Evolutionary conservation across 2,329 filamentous ascomycete genomes (phyloP), one percentile per base, ranked within the genome.

Genomic region (Clarireedia monteithiana): DNA sequence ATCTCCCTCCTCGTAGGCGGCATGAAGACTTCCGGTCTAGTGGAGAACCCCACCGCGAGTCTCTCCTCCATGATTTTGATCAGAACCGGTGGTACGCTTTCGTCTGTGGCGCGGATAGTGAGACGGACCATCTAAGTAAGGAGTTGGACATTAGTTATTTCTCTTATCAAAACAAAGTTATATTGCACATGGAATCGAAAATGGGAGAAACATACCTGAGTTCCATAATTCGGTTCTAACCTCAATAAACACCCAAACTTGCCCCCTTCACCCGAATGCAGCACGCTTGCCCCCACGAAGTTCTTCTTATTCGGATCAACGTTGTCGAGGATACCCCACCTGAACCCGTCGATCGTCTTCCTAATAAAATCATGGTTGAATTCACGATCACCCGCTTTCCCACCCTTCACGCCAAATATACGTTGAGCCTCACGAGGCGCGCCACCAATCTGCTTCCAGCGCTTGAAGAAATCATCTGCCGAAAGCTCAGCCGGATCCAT

Each of bases 401-500:
- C 78, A 1, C 69, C 70, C 1, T 75, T 72, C 10, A 92, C 70
- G 0, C 85, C 84, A 71, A 99, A 95, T 34, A 97, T 90, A 48
- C 81, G 81, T 70, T 99, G 94, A 0, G 89, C 85, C 71, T 99
- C 95, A 30, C 95, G 82, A 1, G 91, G 86, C 1, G 83, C 83
- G 5, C 88, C 90, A 12, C 94, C 94, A 65, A 99, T 97, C 73
- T 99, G 94, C 77, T 96, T 95, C 94, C 94, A 99, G 51, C 95
- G 81, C 77, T 95, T 96, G 81, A 99, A 99, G 73, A 97, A 99
- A 69, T 99, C 94, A 52, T 99, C 94, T 0, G 86, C 84, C 6
- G 82, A 82, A 40, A 99, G 77, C 56, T 94, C 86, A 0, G 94
- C 91, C 0, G 89, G 83, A 60, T 96, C 91, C 91, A 97, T 96